These are phyloP conservation scores for Solanum lycopersicoides DNA, from an alignment of 257 asterid genomes.

Conservation along the genomic window DNA sequence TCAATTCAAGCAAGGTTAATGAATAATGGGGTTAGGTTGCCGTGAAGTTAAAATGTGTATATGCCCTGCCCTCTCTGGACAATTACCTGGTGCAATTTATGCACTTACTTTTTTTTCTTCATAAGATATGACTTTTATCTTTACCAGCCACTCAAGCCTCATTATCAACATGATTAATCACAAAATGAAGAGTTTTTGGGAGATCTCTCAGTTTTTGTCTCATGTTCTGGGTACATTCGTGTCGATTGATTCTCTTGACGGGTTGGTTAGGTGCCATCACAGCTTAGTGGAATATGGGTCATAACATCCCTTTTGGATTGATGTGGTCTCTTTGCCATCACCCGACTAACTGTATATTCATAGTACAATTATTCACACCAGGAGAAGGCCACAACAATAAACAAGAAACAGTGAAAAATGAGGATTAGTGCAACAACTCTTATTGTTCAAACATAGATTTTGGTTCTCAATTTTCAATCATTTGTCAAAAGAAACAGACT, in stretches of 20 bases:
- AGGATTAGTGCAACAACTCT: neutral
- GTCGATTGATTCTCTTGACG: neutral
- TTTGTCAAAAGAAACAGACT: neutral
- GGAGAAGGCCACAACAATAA: neutral
- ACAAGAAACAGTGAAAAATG: neutral
- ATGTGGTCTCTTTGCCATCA: neutral
- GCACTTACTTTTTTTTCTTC: neutral
- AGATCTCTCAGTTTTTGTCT: neutral
- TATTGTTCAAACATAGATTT: neutral
- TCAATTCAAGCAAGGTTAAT: neutral
- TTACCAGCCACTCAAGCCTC: neutral
- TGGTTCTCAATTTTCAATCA: neutral
- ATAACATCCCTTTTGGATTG: neutral
- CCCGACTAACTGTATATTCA: neutral
- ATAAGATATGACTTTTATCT: no score
- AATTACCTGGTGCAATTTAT: no score
- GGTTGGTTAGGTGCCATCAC: neutral
- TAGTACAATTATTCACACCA: neutral
- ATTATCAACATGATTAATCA: no score
- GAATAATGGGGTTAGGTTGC: neutral
- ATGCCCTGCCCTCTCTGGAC: neutral
- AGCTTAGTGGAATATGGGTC: neutral
- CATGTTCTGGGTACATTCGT: neutral
- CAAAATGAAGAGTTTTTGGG: no score
- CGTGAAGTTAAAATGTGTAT: no score